A percentile compares a stretch with the other conserved stretches of the same genome.
These are phyloP conservation scores for Teunomyces aglyptinius DNA, from an alignment of 805 yeast genomes.

Conservation along the genomic window DNA sequence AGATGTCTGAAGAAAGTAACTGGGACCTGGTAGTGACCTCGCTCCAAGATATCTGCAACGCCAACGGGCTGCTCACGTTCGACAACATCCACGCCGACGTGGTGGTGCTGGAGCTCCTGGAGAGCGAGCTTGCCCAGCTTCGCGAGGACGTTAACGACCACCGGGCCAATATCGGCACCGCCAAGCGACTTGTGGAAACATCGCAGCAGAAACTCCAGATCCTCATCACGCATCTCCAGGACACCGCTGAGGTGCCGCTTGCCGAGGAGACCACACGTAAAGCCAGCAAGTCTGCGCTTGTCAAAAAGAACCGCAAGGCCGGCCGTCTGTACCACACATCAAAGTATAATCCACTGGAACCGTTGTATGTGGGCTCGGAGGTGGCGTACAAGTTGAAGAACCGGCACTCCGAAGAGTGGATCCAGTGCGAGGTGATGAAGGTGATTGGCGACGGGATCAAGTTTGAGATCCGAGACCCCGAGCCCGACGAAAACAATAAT, in stretches of 20 bases:
- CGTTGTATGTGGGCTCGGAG: constrained; percentile 65
- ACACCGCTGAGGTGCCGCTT: constrained; percentile 12
- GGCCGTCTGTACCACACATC: constrained; percentile 53
- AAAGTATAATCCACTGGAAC: constrained; percentile 57
- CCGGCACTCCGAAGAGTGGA: constrained; percentile 88
- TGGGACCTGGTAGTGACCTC: constrained; percentile 71
- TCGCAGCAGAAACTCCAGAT: constrained; percentile 47
- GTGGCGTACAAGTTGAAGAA: constrained; percentile 82
- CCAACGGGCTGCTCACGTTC: constrained; percentile 54
- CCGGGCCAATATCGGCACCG: constrained; percentile 56
- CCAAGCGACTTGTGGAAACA: constrained; percentile 35
- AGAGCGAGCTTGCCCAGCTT: constrained; percentile 39
- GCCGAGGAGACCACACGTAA: background rate
- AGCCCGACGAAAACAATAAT: constrained; percentile 90
- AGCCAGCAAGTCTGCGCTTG: background rate
- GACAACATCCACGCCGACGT: constrained; percentile 37
- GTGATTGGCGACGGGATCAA: constrained; percentile 67
- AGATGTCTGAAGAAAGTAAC: constrained; percentile 43
- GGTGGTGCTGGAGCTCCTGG: constrained; percentile 27
- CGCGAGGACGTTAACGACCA: constrained; percentile 49
- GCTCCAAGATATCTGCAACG: constrained; percentile 64
- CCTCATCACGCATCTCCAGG: constrained; percentile 36
- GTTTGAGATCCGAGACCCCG: constrained; percentile 95
- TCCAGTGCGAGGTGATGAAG: constrained; percentile 85
- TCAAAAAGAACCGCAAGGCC: constrained; percentile 15